A percentile compares a stretch with the other conserved stretches of the same genome.
phyloP scores from a whole-genome alignment of 495 filamentous ascomycete genomes.

The Aspergillus nanangensis region DNA sequence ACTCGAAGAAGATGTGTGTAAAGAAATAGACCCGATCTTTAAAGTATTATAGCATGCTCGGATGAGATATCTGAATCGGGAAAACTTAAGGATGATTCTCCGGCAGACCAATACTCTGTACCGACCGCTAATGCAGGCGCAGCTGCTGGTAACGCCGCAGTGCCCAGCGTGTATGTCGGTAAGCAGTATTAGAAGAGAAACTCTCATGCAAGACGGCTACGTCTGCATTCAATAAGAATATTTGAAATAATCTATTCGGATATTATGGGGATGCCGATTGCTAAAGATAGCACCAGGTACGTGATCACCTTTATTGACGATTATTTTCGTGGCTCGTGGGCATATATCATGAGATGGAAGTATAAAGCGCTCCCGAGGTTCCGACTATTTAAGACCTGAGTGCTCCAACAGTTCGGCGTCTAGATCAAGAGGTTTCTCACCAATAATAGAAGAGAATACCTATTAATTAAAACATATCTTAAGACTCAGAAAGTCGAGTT shows the following conservation, averaged over 20 bases:
- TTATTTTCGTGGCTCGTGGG: constrained; percentile 1
- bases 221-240: neutral
- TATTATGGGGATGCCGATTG: neutral
- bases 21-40: neutral
- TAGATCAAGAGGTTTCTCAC: neutral
- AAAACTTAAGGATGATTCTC: neutral
- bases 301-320: constrained; percentile 2
- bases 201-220: neutral
- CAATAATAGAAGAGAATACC: neutral
- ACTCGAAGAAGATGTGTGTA: neutral
- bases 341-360: neutral
- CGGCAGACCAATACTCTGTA: neutral
- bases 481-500: neutral
- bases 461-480: neutral
- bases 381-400: neutral
- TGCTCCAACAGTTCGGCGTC: neutral
- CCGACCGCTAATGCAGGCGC: neutral
- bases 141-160: neutral
- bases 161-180: neutral
- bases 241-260: neutral
- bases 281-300: constrained; percentile 1
- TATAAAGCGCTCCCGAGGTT: neutral
- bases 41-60: neutral
- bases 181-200: constrained; percentile 1
- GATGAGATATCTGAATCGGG: neutral